Evolutionary conservation across 1,284 basidiomycete genomes (phyloP).

Genomic region (Ustilago shanxiensis): DNA sequence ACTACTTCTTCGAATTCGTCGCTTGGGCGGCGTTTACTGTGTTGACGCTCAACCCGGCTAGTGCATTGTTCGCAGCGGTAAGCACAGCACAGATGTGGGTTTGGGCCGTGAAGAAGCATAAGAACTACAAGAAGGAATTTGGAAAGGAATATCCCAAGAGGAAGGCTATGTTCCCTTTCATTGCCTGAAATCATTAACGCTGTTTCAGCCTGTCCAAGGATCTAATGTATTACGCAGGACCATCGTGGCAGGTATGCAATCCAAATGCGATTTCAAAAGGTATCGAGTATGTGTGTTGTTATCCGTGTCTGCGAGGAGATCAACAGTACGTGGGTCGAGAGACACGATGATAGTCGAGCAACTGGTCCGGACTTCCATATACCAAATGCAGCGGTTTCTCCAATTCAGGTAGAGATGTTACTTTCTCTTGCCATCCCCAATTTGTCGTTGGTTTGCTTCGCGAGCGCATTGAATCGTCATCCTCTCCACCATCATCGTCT

Average conservation of each 20-base stretch:
- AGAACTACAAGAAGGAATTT: constrained; percentile 91
- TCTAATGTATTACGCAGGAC: too few relatives aligned
- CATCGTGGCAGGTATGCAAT: too few relatives aligned
- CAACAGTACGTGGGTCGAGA: constrained; percentile 61
- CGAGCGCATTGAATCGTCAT: constrained; percentile 39
- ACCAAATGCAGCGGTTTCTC: constrained; percentile 56
- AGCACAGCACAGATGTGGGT: constrained; percentile 81
- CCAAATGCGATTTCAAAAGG: background rate
- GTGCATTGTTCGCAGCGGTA: constrained; percentile 80
- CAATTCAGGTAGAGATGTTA: constrained; percentile 53
- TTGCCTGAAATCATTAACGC: constrained; percentile 67
- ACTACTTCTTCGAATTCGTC: constrained; percentile 91
- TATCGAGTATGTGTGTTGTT: background rate
- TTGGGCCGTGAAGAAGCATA: constrained; percentile 95
- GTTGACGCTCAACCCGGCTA: constrained; percentile 78
- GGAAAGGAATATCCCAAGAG: constrained; percentile 82
- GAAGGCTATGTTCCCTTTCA: constrained; percentile 85
- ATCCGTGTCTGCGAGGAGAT: background rate
- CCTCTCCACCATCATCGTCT: constrained; percentile 3
- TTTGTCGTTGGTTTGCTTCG: background rate
- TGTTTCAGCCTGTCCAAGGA: too few relatives aligned
- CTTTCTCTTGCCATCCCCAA: constrained; percentile 43
- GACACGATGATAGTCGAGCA: constrained; percentile 63
- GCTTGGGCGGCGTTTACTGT: constrained; percentile 81
- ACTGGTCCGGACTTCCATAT: constrained; percentile 58